Conservation (phyloP, 768 basidiomycete genomes). For the Lentinula raphanica region DNA sequence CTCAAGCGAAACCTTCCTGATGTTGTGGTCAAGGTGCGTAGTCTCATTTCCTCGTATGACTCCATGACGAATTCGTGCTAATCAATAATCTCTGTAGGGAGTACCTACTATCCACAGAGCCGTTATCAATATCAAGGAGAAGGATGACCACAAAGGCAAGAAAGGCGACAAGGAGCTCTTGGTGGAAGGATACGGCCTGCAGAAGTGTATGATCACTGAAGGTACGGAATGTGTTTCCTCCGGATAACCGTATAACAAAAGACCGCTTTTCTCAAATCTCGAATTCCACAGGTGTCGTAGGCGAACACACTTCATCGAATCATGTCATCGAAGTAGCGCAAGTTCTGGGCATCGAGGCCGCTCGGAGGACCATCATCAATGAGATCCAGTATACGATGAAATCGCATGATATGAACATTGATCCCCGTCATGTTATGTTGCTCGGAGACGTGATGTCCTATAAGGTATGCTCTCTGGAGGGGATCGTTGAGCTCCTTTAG, state of each 20-base stretch:
- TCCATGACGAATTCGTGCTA: not conserved
- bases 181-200: conserved; percentile 95
- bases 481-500: too few species aligned
- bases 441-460: conserved; percentile 98
- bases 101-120: conserved; percentile 85
- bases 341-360: conserved; percentile 98
- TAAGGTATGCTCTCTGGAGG: too few species aligned
- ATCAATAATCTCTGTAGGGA: conserved; percentile 48
- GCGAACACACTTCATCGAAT: conserved; percentile 89
- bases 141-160: conserved; percentile 70
- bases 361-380: conserved; percentile 88
- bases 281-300: conserved; percentile 68
- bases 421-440: conserved; percentile 97
- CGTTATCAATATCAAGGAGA: conserved; percentile 93
- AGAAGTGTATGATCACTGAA: conserved; percentile 96
- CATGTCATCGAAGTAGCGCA: conserved; percentile 94
- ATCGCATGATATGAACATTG: conserved; percentile 96
- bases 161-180: conserved; percentile 89
- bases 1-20: conserved; percentile 79
- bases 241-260: too few species aligned
- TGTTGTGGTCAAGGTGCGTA: conserved; percentile 91
- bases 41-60: not conserved
- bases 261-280: too few species aligned
- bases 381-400: conserved; percentile 98
- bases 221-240: too few species aligned